These are phyloP conservation scores for Trichoderma sp. DNA, from an alignment of 2,329 filamentous ascomycete genomes.

Conservation along the genomic window DNA sequence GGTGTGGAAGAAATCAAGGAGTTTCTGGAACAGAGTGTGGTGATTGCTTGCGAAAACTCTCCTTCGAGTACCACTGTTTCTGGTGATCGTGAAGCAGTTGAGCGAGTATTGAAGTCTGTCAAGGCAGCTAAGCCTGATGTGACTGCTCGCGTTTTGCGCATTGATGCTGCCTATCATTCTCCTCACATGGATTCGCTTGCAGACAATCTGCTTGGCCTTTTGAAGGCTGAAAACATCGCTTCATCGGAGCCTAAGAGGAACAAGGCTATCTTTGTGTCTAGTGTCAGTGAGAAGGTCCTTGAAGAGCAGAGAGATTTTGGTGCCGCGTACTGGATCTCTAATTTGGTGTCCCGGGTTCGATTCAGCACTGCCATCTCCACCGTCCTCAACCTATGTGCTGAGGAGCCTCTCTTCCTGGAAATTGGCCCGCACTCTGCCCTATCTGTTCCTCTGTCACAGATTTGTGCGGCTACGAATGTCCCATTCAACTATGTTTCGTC, in stretches of 20 bases:
- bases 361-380: slow-evolving; percentile 19
- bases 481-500: slow-evolving; percentile 18
- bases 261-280: slow-evolving; percentile 12
- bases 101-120: slow-evolving; percentile 25
- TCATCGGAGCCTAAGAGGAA: neutral
- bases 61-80: slow-evolving; percentile 42
- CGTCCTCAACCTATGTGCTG: slow-evolving; percentile 7
- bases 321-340: slow-evolving; percentile 17
- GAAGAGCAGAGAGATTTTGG: neutral
- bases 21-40: slow-evolving; percentile 22
- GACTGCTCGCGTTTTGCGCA: slow-evolving; percentile 27
- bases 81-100: slow-evolving; percentile 29
- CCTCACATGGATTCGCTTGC: slow-evolving; percentile 27
- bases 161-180: slow-evolving; percentile 32
- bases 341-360: slow-evolving; percentile 20
- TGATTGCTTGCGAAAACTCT: slow-evolving; percentile 41
- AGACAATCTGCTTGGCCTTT: slow-evolving; percentile 1
- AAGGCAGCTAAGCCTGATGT: slow-evolving; percentile 35
- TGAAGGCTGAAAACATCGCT: neutral
- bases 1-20: slow-evolving; percentile 23
- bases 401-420: slow-evolving; percentile 24
- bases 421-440: slow-evolving; percentile 31
- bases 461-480: slow-evolving; percentile 14
- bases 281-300: slow-evolving; percentile 12
- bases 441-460: slow-evolving; percentile 27